A percentile compares a stretch with the other conserved stretches of the same genome.
Conservation (phyloP, 2,329 filamentous ascomycete species). For the Torrubiella hemipterigena region DNA sequence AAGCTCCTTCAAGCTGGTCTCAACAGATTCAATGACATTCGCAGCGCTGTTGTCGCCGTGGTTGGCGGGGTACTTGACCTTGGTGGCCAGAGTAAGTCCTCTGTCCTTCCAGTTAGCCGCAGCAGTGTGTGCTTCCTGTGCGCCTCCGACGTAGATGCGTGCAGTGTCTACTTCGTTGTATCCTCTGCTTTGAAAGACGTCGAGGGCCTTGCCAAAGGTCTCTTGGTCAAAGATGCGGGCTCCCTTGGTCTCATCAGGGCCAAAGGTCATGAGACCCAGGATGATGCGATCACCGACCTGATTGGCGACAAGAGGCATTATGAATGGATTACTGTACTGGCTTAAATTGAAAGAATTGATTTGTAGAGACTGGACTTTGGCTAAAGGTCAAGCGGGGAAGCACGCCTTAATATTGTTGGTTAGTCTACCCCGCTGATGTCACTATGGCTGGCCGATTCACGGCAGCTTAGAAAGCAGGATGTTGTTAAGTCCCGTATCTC, state of each 20-base stretch:
- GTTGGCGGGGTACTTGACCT: constrained; percentile 50
- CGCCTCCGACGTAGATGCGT: constrained; percentile 55
- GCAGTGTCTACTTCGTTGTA: constrained; percentile 84
- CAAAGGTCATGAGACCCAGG: constrained; percentile 80
- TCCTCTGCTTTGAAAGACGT: constrained; percentile 64
- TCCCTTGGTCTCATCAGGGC: constrained; percentile 46
- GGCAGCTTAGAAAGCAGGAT: no score
- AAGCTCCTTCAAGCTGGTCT: constrained; percentile 59
- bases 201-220: constrained; percentile 60
- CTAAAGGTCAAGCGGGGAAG: no score
- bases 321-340: constrained; percentile 8
- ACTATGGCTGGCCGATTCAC: no score
- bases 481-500: no score
- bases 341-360: no score
- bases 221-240: constrained; percentile 57
- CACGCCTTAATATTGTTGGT: no score
- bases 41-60: constrained; percentile 50
- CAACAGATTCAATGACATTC: constrained; percentile 52
- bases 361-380: no score
- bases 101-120: constrained; percentile 68
- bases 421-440: no score
- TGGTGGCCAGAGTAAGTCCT: constrained; percentile 68
- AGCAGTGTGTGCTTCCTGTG: constrained; percentile 69
- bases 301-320: constrained; percentile 34
- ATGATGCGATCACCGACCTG: constrained; percentile 60